Percentiles rank a stretch among this genome's conserved stretches.
These are phyloP conservation scores for Saccharomyces pastorianus DNA, from an alignment of 1,139 yeast species.

Conservation along the genomic window DNA sequence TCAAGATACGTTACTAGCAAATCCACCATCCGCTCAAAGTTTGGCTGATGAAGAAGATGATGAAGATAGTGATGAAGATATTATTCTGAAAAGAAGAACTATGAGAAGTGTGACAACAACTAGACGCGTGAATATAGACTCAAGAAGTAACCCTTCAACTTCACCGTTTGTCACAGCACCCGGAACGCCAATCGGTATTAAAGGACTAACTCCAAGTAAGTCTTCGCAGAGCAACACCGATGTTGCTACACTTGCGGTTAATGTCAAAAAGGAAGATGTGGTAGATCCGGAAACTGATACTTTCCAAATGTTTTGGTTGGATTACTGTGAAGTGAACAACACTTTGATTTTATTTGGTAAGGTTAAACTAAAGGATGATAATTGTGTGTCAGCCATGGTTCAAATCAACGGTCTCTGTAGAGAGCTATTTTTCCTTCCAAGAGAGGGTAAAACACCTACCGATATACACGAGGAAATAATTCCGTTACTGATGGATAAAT, in stretches of 20 bases:
- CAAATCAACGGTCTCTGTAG: conserved; percentile 65
- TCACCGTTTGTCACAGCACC: conserved; percentile 33
- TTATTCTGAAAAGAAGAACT: conserved; percentile 38
- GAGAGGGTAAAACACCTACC: conserved; percentile 42
- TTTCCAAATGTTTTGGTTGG: conserved; percentile 83
- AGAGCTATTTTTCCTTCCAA: conserved; percentile 73
- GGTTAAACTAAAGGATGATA: conserved; percentile 48
- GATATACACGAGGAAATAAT: conserved; percentile 76
- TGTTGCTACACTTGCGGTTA: conserved; percentile 37
- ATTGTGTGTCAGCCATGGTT: conserved; percentile 65
- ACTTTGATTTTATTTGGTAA: conserved; percentile 79
- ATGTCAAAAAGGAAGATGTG: conserved; percentile 35
- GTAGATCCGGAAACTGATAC: conserved; percentile 37
- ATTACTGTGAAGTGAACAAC: conserved; percentile 70
- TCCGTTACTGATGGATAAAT: conserved; percentile 54
- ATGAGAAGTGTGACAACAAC: conserved; percentile 31
- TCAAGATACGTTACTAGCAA: neutral
- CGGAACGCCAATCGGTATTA: conserved; percentile 20
- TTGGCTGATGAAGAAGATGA: conserved; percentile 17
- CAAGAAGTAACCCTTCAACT: conserved; percentile 25
- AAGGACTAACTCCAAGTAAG: conserved; percentile 17
- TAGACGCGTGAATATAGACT: conserved; percentile 31
- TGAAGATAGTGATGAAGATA: conserved; percentile 45
- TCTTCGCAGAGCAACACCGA: conserved; percentile 27
- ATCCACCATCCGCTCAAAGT: neutral